These are phyloP conservation scores for Dimargaris verticillata DNA, from an alignment of 192 early-diverging fungal genomes.

Conservation along the genomic window DNA sequence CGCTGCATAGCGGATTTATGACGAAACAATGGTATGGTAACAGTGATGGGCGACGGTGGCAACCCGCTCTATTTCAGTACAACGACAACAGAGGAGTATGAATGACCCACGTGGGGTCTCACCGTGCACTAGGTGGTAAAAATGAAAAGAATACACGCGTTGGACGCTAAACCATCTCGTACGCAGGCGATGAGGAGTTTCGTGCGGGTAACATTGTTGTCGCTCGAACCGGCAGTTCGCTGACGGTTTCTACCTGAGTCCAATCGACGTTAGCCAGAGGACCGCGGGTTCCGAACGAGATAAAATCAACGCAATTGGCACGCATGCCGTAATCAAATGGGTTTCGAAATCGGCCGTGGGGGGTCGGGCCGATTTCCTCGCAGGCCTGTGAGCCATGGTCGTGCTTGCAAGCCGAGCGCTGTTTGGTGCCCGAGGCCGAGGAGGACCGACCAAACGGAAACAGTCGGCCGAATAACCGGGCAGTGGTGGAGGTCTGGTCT, in stretches of 20 bases:
- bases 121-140: too few species aligned
- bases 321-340: conserved; percentile 66
- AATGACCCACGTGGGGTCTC: too few species aligned
- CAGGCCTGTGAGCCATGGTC: conserved; percentile 15
- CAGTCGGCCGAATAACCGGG: conserved; percentile 16
- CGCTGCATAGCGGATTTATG: too few species aligned
- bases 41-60: too few species aligned
- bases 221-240: too few species aligned
- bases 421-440: conserved; percentile 14
- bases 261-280: conserved; percentile 43
- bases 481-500: conserved; percentile 13
- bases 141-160: too few species aligned
- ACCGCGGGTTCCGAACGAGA: conserved; percentile 38
- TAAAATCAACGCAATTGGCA: conserved; percentile 78
- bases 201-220: too few species aligned
- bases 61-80: too few species aligned
- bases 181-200: too few species aligned
- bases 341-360: conserved; percentile 28
- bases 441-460: neutral
- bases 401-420: conserved; percentile 11
- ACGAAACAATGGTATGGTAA: too few species aligned
- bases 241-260: conserved; percentile 14
- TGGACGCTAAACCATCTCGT: too few species aligned
- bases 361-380: conserved; percentile 15
- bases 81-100: too few species aligned